Base-by-base conservation (phyloP, 2,329 filamentous ascomycete genomes). In the Phaeosphaeria sp. region DNA sequence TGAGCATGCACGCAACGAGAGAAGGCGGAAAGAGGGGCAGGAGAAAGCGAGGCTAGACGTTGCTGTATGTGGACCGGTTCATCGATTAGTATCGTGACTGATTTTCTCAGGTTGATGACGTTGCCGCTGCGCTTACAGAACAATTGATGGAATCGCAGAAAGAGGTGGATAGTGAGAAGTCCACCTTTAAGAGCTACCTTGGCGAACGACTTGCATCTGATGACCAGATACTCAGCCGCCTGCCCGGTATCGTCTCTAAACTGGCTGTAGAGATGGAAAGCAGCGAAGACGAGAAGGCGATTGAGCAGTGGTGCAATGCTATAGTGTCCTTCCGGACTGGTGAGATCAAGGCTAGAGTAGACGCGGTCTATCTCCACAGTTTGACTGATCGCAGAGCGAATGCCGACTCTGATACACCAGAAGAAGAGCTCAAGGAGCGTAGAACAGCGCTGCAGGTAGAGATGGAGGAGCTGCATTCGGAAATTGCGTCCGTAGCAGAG, bases 401-500 rank as follows among this genome's bases (percentile, higher is more conserved):
- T 4, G 55, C 58, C 3, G 17, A 62, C 11, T 53, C 63, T 1
- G 48, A 52, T 39, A 58, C 46, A 23, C 36, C 68, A 4, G 67
- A 70, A 3, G 78, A 77, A 5, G 83, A 86, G 49, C 80, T 83
- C 10, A 78, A 76, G 15, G 80, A 82, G 3, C 83, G 85, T 22
- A 81, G 84, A 22, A 76, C 76, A 6, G 82, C 82, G 1, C 71
- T 90, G 1, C 84, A 88, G 65, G 83, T 85, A 30, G 89, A 91
- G 67, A 79, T 92, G 0, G 87, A 90, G 63, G 90, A 88, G 4
- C 79, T 92, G 2, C 89, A 90, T 64, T 80, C 87, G 0, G 90
- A 92, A 69, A 87, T 92, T 42, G 78, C 89, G 0, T 86, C 89
- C 0, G 87, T 92, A 1, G 85, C 88, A 6, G 86, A 90, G 60